Conservation (phyloP, 768 basidiomycete species). For the Pleurotus tuber-regium region DNA sequence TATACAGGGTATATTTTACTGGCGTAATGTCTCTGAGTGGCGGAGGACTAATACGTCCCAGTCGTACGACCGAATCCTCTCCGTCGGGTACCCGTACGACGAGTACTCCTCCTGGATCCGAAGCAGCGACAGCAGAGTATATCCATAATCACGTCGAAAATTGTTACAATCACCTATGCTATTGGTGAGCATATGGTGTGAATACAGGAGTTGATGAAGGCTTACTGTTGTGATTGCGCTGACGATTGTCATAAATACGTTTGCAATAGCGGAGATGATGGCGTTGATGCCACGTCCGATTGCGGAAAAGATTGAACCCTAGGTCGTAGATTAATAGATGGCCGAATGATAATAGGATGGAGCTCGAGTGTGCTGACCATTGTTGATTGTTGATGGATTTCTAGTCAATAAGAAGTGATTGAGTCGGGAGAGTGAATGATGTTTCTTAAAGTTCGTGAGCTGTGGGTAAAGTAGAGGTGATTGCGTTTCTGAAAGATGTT, state of each 20-base stretch:
- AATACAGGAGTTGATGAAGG: conserved; percentile 2
- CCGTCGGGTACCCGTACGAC: background rate
- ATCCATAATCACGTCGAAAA: conserved; percentile 59
- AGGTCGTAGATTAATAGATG: too few relatives aligned
- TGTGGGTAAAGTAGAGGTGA: too few relatives aligned
- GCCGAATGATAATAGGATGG: too few relatives aligned
- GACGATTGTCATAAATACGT: conserved; percentile 59
- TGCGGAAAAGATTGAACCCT: conserved; percentile 66
- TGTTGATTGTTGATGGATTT: too few relatives aligned
- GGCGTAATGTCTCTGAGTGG: too few relatives aligned
- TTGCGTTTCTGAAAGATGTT: too few relatives aligned
- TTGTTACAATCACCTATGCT: conserved; percentile 58
- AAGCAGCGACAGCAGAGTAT: conserved; percentile 50
- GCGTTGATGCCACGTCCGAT: conserved; percentile 60
- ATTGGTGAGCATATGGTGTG: background rate
- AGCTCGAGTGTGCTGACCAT: too few relatives aligned
- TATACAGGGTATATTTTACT: too few relatives aligned
- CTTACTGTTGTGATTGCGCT: conserved; percentile 56
- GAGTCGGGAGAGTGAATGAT: too few relatives aligned
- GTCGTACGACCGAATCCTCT: background rate
- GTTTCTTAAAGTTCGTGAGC: too few relatives aligned
- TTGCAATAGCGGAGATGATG: conserved; percentile 59
- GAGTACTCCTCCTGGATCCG: background rate
- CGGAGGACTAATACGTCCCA: too few relatives aligned
- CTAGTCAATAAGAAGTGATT: too few relatives aligned